A percentile compares a stretch with the other conserved stretches of the same genome.
Conservation (phyloP, 2,329 filamentous ascomycete species). For the Scytalidium lignicola region DNA sequence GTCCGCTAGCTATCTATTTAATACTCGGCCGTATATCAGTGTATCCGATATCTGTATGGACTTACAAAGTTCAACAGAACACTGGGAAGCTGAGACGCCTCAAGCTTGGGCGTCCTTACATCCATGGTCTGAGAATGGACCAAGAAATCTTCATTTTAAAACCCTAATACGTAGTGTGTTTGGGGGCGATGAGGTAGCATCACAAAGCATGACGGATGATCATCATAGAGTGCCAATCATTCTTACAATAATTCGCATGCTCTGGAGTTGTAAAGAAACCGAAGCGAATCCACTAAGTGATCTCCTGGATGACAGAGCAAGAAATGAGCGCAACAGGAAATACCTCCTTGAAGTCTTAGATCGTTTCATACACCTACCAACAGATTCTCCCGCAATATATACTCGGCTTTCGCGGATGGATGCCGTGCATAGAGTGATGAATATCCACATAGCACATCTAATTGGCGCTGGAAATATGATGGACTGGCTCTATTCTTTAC, state of each 20-base stretch:
- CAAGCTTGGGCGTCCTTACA: not conserved
- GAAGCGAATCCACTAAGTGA: not conserved
- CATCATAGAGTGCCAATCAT: not conserved
- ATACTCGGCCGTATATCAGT: not conserved
- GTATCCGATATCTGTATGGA: not conserved
- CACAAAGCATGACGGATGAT: not conserved
- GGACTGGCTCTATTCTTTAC: not conserved
- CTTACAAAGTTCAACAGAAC: not conserved
- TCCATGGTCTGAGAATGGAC: not conserved
- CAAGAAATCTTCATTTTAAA: not conserved
- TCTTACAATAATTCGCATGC: not conserved
- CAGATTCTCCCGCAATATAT: not conserved
- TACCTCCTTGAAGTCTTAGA: slow-evolving; percentile 6
- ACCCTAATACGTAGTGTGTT: not conserved
- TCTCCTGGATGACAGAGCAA: not conserved
- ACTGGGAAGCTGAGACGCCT: not conserved
- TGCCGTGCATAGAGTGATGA: not conserved
- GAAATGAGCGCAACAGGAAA: not conserved
- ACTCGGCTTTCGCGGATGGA: not conserved
- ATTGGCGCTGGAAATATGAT: not conserved
- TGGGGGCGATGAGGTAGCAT: not conserved
- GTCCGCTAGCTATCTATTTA: not conserved
- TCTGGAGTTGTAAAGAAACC: not conserved
- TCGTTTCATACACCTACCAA: not conserved
- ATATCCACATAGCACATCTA: not conserved